These are phyloP conservation scores for Bullera alba DNA, from an alignment of 768 basidiomycete genomes.

Conservation along the genomic window DNA sequence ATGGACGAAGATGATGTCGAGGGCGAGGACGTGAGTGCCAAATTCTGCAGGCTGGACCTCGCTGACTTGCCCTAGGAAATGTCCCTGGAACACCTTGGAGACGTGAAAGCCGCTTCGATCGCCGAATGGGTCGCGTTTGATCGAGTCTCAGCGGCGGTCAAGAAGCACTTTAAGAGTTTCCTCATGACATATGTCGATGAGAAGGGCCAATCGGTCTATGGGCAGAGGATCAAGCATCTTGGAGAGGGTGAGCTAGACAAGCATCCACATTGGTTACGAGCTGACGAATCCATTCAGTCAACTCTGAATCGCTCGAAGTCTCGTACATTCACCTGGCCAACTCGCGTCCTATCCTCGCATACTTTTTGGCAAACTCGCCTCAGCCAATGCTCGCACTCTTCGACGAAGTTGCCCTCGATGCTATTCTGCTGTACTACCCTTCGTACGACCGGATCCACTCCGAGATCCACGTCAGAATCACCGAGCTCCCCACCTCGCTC, in stretches of 20 bases:
- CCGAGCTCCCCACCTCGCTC: conserved; percentile 80
- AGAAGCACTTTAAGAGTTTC: conserved; percentile 88
- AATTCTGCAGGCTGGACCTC: not conserved
- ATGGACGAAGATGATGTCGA: conserved; percentile 85
- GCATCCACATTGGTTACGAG: not conserved
- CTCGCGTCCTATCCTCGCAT: conserved; percentile 90
- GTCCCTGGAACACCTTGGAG: conserved; percentile 88
- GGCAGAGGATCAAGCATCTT: conserved; percentile 81
- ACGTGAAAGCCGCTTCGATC: conserved; percentile 95
- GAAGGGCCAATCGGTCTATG: conserved; percentile 83
- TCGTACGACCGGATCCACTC: conserved; percentile 94
- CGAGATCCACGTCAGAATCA: conserved; percentile 94
- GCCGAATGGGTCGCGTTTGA: conserved; percentile 96
- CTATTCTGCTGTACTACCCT: conserved; percentile 91
- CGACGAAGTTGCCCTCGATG: conserved; percentile 87
- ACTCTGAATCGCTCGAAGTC: conserved; percentile 94
- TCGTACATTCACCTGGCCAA: conserved; percentile 90
- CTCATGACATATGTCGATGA: conserved; percentile 94
- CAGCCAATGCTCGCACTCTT: conserved; percentile 87
- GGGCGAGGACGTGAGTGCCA: conserved; percentile 46
- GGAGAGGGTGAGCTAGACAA: conserved; percentile 71
- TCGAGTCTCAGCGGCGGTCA: conserved; percentile 79
- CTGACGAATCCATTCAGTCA: conserved; percentile 54
- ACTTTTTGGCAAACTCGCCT: conserved; percentile 94
- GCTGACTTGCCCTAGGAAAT: conserved; percentile 59